These are phyloP conservation scores for Petunia secreta DNA, from an alignment of 257 asterid species.

Conservation along the genomic window DNA sequence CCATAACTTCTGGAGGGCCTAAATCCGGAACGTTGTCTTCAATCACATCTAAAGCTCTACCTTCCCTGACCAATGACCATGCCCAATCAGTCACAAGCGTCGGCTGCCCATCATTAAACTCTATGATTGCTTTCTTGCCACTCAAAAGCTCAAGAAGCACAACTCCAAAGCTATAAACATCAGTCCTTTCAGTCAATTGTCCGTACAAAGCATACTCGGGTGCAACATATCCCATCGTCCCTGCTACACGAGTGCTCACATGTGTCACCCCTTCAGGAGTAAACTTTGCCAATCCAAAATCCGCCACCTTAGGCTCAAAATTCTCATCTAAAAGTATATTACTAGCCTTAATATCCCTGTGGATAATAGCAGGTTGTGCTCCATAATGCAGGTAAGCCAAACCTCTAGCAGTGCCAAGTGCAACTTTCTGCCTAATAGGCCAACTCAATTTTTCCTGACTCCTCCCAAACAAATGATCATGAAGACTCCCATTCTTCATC, in stretches of 20 bases:
- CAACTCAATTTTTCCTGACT: conserved; percentile 59
- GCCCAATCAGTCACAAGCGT: conserved; percentile 85
- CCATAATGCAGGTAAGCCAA: conserved; percentile 85
- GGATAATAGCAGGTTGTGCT: conserved; percentile 73
- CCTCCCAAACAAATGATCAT: conserved; percentile 73
- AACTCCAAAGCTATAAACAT: conserved; percentile 88
- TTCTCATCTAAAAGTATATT: conserved; percentile 80
- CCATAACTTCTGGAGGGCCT: conserved; percentile 65
- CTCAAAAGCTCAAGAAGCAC: conserved; percentile 86
- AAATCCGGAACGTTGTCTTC: conserved; percentile 65
- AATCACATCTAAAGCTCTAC: conserved; percentile 61
- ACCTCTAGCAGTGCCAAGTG: conserved; percentile 84
- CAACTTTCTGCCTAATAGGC: conserved; percentile 76
- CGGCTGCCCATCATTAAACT: conserved; percentile 61
- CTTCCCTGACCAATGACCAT: conserved; percentile 76
- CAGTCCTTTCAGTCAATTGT: conserved; percentile 81
- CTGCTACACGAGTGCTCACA: conserved; percentile 91
- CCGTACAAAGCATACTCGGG: conserved; percentile 95
- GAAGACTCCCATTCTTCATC: conserved; percentile 83
- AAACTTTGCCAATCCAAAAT: conserved; percentile 90
- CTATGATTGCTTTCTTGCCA: conserved; percentile 75
- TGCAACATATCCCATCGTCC: conserved; percentile 90
- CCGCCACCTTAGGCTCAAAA: conserved; percentile 85
- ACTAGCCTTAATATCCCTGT: conserved; percentile 84
- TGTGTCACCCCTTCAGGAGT: conserved; percentile 83